Conservation (phyloP, 2,329 filamentous ascomycete species). For the Alternaria ventricosa region DNA sequence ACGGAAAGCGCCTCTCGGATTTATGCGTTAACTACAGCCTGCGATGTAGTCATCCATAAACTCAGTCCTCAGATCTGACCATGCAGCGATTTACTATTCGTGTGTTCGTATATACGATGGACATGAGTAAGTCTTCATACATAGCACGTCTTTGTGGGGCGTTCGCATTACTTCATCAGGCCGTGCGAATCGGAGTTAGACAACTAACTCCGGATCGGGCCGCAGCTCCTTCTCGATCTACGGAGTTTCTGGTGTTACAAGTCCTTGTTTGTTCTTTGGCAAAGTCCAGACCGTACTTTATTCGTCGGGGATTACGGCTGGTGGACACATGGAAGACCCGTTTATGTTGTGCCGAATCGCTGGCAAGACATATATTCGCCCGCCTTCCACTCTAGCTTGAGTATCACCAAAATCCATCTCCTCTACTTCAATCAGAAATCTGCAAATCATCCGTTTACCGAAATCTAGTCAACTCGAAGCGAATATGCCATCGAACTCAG, state of each 20-base stretch:
- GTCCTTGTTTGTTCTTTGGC: not conserved
- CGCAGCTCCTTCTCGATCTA: not conserved
- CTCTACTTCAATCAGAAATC: not conserved
- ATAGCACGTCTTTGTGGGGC: not conserved
- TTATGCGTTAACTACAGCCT: not conserved
- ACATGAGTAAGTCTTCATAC: not conserved
- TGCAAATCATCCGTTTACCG: not conserved
- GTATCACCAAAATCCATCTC: not conserved
- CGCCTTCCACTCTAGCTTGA: not conserved
- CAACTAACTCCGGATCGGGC: not conserved
- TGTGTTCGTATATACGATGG: not conserved
- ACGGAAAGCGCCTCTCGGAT: not conserved
- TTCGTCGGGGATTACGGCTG: not conserved
- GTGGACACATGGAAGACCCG: not conserved
- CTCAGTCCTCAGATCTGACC: not conserved
- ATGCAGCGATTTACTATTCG: not conserved
- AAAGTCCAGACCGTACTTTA: not conserved
- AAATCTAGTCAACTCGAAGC: not conserved
- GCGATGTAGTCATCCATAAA: not conserved
- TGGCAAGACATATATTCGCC: not conserved
- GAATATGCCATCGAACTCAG: conserved; percentile 11
- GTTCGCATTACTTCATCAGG: not conserved
- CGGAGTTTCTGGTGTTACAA: not conserved
- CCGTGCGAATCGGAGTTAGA: not conserved
- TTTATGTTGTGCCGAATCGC: not conserved